Percentiles rank a stretch among this genome's conserved stretches.
Evolutionary conservation across 768 basidiomycete genomes (phyloP).

Genomic region (Cubamyces lactineus): DNA sequence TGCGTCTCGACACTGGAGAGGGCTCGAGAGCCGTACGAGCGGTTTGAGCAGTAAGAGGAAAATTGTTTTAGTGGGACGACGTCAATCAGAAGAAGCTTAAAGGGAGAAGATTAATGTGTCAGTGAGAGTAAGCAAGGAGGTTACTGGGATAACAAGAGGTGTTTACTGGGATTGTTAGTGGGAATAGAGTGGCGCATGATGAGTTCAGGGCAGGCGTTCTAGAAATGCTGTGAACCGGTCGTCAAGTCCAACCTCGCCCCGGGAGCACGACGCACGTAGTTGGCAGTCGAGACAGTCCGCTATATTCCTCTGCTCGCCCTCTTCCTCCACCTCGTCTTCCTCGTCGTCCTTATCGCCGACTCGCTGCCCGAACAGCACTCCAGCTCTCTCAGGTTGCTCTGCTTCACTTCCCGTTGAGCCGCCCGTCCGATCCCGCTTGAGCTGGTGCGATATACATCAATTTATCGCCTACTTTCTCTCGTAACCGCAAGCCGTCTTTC

Average conservation of each 20-base stretch:
- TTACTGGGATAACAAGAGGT: neutral
- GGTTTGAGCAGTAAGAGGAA: neutral
- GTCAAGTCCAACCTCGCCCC: conserved; percentile 24
- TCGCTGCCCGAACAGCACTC: neutral
- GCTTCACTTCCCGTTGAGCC: conserved; percentile 5
- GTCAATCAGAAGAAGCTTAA: conserved; percentile 4
- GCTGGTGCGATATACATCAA: conserved; percentile 22
- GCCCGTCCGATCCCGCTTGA: conserved; percentile 6
- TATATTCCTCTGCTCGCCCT: conserved; percentile 25
- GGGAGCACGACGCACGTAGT: conserved; percentile 19
- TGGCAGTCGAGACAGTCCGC: conserved; percentile 31
- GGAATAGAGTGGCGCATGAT: conserved; percentile 11
- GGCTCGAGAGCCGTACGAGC: too few relatives aligned
- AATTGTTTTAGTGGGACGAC: conserved; percentile 1
- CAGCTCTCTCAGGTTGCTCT: neutral
- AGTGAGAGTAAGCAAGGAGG: neutral
- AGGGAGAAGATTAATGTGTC: neutral
- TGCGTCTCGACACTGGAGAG: too few relatives aligned
- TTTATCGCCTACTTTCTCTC: conserved; percentile 14
- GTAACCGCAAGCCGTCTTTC: conserved; percentile 1
- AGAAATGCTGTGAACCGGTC: conserved; percentile 32
- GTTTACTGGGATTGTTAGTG: neutral
- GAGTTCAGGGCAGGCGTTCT: conserved; percentile 31
- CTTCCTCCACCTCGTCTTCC: conserved; percentile 24
- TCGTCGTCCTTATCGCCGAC: conserved; percentile 10